Conservation (phyloP, 768 basidiomycete genomes). For the Rhodocollybia butyracea region DNA sequence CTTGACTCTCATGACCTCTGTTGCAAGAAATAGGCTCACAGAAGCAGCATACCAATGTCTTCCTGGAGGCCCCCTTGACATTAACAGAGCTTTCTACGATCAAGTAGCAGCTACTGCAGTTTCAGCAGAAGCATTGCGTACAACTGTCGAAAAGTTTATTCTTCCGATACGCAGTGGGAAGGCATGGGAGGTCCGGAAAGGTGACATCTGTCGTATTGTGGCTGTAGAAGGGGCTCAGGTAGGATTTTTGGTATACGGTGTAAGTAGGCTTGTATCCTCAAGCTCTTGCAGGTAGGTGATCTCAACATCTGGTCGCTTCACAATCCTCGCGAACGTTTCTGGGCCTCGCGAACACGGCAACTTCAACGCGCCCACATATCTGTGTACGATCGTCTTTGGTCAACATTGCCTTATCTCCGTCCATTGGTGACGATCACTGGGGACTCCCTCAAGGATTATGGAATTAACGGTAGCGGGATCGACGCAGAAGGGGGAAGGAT, state of each 20-base stretch:
- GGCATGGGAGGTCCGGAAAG: constrained; percentile 17
- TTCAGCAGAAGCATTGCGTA: neutral
- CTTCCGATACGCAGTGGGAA: constrained; percentile 17
- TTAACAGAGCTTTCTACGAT: constrained; percentile 17
- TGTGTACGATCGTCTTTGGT: constrained; percentile 21
- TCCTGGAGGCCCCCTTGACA: constrained; percentile 11
- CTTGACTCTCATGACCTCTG: neutral
- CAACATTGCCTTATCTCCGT: constrained; percentile 19
- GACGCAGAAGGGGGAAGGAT: constrained; percentile 19
- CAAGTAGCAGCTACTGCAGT: constrained; percentile 9
- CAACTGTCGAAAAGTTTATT: constrained; percentile 15
- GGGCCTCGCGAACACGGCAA: constrained; percentile 20
- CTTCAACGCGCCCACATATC: constrained; percentile 20
- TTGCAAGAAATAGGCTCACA: constrained; percentile 2
- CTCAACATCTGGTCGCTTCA: constrained; percentile 17
- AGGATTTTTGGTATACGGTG: neutral
- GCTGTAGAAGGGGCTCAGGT: constrained; percentile 21
- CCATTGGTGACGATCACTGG: constrained; percentile 17
- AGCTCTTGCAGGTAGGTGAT: constrained; percentile 13
- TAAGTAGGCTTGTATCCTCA: neutral
- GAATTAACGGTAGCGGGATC: constrained; percentile 1
- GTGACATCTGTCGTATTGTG: constrained; percentile 18
- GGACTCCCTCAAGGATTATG: constrained; percentile 17
- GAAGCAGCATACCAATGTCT: constrained; percentile 15
- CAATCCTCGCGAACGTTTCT: constrained; percentile 16